Conservation (phyloP, 23 red algal genomes). For the Gracilaria gracilis region DNA sequence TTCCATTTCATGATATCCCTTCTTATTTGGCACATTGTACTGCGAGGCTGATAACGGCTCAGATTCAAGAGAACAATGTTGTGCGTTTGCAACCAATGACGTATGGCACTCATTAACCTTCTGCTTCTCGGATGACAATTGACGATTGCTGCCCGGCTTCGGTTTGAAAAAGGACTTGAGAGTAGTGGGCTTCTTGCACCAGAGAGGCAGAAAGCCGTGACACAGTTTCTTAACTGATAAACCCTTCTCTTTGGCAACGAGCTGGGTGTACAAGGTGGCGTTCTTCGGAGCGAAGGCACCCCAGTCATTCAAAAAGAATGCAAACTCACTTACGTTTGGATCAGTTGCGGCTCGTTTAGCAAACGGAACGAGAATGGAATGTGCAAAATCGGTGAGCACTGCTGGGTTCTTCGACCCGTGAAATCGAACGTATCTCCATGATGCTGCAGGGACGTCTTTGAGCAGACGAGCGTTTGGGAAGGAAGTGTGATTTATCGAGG, state of each 20-base stretch:
- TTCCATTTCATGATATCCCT: background rate
- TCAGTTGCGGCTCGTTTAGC: background rate
- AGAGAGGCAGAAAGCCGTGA: conserved; percentile 24
- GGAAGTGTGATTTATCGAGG: conserved; percentile 11
- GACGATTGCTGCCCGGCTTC: background rate
- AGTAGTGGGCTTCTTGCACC: conserved; percentile 7
- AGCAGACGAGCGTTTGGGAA: conserved; percentile 24
- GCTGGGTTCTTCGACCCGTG: conserved; percentile 44
- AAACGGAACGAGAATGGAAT: conserved; percentile 12
- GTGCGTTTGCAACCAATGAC: background rate
- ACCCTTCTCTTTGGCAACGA: conserved; percentile 12
- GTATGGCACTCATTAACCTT: background rate
- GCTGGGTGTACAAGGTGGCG: conserved; percentile 5
- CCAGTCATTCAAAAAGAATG: conserved; percentile 44
- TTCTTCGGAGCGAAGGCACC: conserved; percentile 36
- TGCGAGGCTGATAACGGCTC: background rate
- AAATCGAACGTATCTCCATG: conserved; percentile 48
- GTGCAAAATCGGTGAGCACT: conserved; percentile 18
- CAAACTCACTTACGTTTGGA: background rate
- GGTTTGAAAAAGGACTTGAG: conserved; percentile 13
- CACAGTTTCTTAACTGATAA: conserved; percentile 18
- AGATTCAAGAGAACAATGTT: background rate
- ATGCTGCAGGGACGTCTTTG: conserved; percentile 12
- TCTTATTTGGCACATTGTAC: background rate
- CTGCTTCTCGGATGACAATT: background rate